phyloP scores from a whole-genome alignment of 139 green algal genomes.

The Diplosphaera chodatii region DNA sequence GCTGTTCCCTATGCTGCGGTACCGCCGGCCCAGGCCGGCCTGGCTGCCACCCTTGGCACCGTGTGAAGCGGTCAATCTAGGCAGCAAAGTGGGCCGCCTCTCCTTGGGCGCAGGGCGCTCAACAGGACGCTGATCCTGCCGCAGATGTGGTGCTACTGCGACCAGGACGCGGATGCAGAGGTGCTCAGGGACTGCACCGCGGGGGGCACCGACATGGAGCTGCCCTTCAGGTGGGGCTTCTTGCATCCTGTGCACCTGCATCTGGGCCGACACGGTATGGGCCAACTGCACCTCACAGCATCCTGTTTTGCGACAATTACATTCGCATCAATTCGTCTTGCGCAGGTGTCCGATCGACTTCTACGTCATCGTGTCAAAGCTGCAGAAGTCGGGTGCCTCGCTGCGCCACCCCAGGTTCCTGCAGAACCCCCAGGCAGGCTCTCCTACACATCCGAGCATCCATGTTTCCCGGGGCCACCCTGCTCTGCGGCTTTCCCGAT shows the following conservation, averaged over 20 bases:
- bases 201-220: neutral
- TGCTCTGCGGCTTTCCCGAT: too few relatives aligned
- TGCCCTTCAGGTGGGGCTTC: neutral
- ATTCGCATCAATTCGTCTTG: too few relatives aligned
- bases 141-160: neutral
- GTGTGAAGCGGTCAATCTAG: neutral
- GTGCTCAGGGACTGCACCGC: neutral
- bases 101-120: slow-evolving; percentile 1
- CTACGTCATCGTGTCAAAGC: neutral
- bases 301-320: too few relatives aligned
- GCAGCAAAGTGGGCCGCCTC: too few relatives aligned
- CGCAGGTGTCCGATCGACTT: neutral
- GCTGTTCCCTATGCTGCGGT: too few relatives aligned
- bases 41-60: neutral
- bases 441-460: too few relatives aligned
- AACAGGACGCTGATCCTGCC: slow-evolving; percentile 1
- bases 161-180: neutral
- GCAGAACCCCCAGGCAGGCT: neutral
- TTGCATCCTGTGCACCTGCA: too few relatives aligned
- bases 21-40: too few relatives aligned
- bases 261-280: too few relatives aligned
- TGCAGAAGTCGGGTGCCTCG: neutral
- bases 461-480: too few relatives aligned
- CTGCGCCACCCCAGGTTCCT: neutral
- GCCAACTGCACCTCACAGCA: too few relatives aligned